phyloP scores from a whole-genome alignment of 176 grass and related monocot species.

The Triticum dicoccoides region DNA sequence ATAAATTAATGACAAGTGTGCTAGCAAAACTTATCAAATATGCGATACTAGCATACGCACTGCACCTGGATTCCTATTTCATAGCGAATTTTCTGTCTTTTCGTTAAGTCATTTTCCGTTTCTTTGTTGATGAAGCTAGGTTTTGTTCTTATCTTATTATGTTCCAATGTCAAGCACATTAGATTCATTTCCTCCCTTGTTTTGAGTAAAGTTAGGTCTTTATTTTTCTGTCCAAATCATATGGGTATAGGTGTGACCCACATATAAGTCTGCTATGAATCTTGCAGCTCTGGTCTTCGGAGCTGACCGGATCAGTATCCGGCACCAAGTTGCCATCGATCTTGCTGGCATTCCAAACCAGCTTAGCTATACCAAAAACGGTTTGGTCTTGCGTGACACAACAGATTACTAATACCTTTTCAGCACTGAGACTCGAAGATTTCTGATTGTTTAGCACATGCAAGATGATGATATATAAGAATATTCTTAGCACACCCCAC shows the following conservation, averaged over 20 bases:
- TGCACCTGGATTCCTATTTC: not conserved
- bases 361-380: too few species aligned
- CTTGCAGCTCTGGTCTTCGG: conserved; percentile 12
- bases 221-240: not conserved
- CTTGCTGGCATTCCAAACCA: too few species aligned
- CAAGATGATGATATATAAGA: too few species aligned
- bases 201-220: not conserved
- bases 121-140: not conserved
- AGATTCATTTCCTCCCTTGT: not conserved
- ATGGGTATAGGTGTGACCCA: not conserved
- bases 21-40: too few species aligned
- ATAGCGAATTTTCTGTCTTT: not conserved
- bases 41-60: too few species aligned
- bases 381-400: too few species aligned
- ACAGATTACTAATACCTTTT: too few species aligned
- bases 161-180: not conserved
- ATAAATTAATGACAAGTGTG: too few species aligned
- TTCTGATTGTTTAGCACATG: too few species aligned
- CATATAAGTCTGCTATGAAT: conserved; percentile 9
- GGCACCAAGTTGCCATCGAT: too few species aligned
- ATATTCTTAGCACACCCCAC: too few species aligned
- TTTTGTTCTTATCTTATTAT: conserved; percentile 22
- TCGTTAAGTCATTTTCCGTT: not conserved
- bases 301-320: conserved; percentile 22
- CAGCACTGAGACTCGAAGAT: too few species aligned